Evolutionary conservation across 768 basidiomycete genomes (phyloP).

Genomic region (Galerina marginata): DNA sequence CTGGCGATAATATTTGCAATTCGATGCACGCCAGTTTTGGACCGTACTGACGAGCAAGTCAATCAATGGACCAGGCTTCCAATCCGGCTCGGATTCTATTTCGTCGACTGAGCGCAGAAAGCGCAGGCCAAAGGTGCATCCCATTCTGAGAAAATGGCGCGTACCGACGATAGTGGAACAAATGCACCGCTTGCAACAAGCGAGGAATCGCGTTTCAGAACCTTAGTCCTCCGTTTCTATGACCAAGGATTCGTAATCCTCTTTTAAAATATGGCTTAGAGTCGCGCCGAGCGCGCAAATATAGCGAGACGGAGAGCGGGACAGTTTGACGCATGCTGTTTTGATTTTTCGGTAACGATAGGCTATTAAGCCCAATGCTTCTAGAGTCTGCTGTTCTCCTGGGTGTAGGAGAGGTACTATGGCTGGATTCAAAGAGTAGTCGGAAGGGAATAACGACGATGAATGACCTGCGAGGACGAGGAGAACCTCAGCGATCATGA

Average conservation of each 20-base stretch:
- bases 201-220: constrained; percentile 74
- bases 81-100: constrained; percentile 58
- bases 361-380: constrained; percentile 77
- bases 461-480: constrained; percentile 87
- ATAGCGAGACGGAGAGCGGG: constrained; percentile 72
- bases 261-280: constrained; percentile 72
- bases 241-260: constrained; percentile 82
- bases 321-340: constrained; percentile 52
- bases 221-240: constrained; percentile 81
- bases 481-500: constrained; percentile 89
- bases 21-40: constrained; percentile 79
- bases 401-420: constrained; percentile 82
- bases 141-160: constrained; percentile 88
- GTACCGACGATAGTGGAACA: constrained; percentile 84
- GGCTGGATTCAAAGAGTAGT: constrained; percentile 62
- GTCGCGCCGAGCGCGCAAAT: constrained; percentile 79
- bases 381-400: constrained; percentile 86
- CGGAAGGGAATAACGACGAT: constrained; percentile 79
- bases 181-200: constrained; percentile 83
- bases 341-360: constrained; percentile 78
- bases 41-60: constrained; percentile 75
- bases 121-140: constrained; percentile 81
- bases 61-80: constrained; percentile 81
- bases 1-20: constrained; percentile 73
- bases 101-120: constrained; percentile 69